These are phyloP conservation scores for Fusarium dimerum DNA, from an alignment of 2,329 filamentous ascomycete species.

Conservation along the genomic window DNA sequence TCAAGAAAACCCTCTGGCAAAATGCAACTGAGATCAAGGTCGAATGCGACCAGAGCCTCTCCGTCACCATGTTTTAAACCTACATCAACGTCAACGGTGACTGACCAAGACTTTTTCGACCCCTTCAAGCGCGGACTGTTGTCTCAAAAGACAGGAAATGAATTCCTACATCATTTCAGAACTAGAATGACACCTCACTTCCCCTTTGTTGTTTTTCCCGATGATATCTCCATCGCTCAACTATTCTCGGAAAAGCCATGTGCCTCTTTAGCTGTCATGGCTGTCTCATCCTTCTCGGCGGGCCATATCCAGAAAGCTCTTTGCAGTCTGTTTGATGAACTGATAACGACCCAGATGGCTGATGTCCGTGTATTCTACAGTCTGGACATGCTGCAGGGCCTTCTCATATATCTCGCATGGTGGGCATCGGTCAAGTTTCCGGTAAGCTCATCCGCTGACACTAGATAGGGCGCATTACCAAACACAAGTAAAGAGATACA, in stretches of 20 bases:
- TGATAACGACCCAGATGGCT: conserved; percentile 18
- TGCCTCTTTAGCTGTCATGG: conserved; percentile 29
- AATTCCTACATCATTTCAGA: conserved; percentile 19
- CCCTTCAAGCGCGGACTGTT: conserved; percentile 25
- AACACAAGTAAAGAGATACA: conserved; percentile 28
- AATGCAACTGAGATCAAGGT: not conserved
- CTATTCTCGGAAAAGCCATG: conserved; percentile 23
- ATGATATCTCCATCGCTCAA: conserved; percentile 6
- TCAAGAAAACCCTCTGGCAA: conserved; percentile 1
- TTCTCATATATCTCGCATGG: conserved; percentile 35
- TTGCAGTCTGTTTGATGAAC: conserved; percentile 25
- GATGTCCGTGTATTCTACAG: conserved; percentile 20
- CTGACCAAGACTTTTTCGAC: conserved; percentile 3
- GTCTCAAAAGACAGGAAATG: conserved; percentile 8
- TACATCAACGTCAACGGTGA: not conserved
- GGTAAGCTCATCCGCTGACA: not conserved
- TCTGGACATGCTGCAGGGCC: conserved; percentile 32
- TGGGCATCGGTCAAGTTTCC: not conserved
- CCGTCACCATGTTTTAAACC: conserved; percentile 10
- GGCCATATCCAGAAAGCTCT: conserved; percentile 20
- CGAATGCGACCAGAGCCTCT: not conserved
- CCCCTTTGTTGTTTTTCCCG: conserved; percentile 30
- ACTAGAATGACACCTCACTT: conserved; percentile 28
- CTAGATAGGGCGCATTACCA: conserved; percentile 33
- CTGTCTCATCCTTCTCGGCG: conserved; percentile 22